These are phyloP conservation scores for Pilaira anomala DNA, from an alignment of 192 early-diverging fungal species.

Conservation along the genomic window DNA sequence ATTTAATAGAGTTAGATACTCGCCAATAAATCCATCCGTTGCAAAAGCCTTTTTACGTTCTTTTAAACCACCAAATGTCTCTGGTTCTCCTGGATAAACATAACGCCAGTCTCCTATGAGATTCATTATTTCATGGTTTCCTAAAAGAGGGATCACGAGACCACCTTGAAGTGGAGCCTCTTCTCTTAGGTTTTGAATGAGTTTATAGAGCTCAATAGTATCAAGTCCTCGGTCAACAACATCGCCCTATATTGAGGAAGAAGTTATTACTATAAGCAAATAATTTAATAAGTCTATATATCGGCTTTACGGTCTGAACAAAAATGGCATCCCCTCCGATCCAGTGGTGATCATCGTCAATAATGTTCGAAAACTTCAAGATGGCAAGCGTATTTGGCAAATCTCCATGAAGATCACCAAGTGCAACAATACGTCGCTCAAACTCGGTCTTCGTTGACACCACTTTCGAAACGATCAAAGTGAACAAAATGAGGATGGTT, in stretches of 20 bases:
- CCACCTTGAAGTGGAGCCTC: conserved; percentile 55
- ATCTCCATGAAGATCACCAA: conserved; percentile 74
- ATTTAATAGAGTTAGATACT: conserved; percentile 39
- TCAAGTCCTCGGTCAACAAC: conserved; percentile 73
- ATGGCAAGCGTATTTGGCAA: conserved; percentile 46
- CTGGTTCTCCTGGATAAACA: conserved; percentile 49
- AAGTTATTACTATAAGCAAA: background rate
- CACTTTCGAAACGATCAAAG: too few species aligned
- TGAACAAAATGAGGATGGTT: too few species aligned
- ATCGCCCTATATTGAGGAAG: conserved; percentile 65
- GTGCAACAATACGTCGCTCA: conserved; percentile 52
- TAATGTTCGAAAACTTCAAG: conserved; percentile 56
- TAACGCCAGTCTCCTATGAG: conserved; percentile 57
- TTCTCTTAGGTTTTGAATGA: conserved; percentile 52
- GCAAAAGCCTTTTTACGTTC: conserved; percentile 45
- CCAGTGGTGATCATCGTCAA: conserved; percentile 62
- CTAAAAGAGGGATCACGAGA: conserved; percentile 43
- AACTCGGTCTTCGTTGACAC: too few species aligned
- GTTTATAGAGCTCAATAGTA: conserved; percentile 63
- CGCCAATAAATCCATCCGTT: conserved; percentile 52
- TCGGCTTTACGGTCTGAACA: conserved; percentile 58
- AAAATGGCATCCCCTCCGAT: conserved; percentile 51
- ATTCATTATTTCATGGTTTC: conserved; percentile 68
- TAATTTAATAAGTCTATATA: background rate
- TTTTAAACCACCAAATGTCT: conserved; percentile 50